A percentile compares a stretch with the other conserved stretches of the same genome.
These are phyloP conservation scores for Trichoderma endophyticum DNA, from an alignment of 2,329 filamentous ascomycete species.

Conservation along the genomic window DNA sequence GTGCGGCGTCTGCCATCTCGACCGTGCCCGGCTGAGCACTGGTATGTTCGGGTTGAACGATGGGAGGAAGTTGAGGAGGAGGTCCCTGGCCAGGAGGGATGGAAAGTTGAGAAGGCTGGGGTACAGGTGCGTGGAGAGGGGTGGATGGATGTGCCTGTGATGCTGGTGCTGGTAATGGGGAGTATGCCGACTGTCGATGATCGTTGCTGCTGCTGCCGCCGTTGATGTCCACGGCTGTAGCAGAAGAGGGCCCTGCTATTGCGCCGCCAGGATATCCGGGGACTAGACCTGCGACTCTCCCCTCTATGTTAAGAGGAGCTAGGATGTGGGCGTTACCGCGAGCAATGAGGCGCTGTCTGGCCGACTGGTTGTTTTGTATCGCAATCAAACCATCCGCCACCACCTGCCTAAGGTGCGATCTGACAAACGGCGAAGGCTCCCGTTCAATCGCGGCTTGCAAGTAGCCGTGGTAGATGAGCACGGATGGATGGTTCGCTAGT, in stretches of 20 bases:
- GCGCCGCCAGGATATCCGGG: background rate
- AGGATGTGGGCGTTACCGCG: background rate
- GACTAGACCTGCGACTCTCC: background rate
- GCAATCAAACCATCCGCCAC: constrained; percentile 46
- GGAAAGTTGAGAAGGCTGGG: background rate
- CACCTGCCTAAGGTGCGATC: constrained; percentile 49
- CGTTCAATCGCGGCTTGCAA: constrained; percentile 52
- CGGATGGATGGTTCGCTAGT: constrained; percentile 45
- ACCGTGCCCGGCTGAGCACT: background rate
- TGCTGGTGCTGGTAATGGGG: background rate
- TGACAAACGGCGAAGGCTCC: constrained; percentile 46
- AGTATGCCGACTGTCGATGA: background rate
- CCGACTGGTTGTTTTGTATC: constrained; percentile 44
- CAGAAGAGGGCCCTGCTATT: background rate
- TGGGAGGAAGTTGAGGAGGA: background rate
- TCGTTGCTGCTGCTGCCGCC: background rate
- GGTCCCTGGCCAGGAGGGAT: background rate
- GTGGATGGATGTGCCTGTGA: background rate
- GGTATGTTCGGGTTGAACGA: background rate
- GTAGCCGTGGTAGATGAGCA: constrained; percentile 47
- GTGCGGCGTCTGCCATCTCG: constrained; percentile 13
- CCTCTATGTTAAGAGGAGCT: background rate
- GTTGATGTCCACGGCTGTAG: background rate
- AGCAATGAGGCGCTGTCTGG: constrained; percentile 24
- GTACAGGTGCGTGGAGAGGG: background rate